Evolutionary conservation across 2,329 filamentous ascomycete species (phyloP).

Genomic region (Penicillium expansum): DNA sequence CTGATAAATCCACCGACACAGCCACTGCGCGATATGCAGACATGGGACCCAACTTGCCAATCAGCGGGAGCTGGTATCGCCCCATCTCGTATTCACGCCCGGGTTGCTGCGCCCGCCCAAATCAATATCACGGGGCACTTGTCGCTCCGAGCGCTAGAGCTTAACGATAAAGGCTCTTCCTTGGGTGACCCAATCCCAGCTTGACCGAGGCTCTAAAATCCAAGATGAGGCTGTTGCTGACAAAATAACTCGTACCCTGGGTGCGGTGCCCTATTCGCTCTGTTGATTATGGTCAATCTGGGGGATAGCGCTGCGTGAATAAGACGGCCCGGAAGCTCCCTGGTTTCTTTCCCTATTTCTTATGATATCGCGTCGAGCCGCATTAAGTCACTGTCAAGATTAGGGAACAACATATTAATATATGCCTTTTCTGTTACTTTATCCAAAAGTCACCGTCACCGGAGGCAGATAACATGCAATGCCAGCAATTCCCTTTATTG

Average conservation of each 20-base stretch:
- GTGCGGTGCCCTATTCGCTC: background rate
- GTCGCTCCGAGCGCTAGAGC: background rate
- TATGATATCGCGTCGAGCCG: background rate
- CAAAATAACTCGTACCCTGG: slow-evolving; percentile 3
- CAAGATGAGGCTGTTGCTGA: slow-evolving; percentile 23
- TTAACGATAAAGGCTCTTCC: background rate
- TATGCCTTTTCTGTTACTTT: slow-evolving; percentile 9
- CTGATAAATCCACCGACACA: background rate
- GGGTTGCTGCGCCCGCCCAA: slow-evolving; percentile 7
- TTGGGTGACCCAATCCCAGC: slow-evolving; percentile 2
- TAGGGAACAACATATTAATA: background rate
- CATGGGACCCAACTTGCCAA: slow-evolving; percentile 10
- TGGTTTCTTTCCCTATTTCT: background rate
- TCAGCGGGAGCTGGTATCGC: slow-evolving; percentile 2
- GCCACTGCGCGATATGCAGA: slow-evolving; percentile 11
- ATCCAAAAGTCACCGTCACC: background rate
- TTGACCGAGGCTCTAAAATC: background rate
- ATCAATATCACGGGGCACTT: slow-evolving; percentile 12
- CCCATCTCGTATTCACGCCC: slow-evolving; percentile 20
- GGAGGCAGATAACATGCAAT: slow-evolving; percentile 17
- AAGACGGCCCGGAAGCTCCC: background rate
- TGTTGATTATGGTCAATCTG: slow-evolving; percentile 2
- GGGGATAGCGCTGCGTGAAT: background rate
- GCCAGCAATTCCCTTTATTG: slow-evolving; percentile 19
- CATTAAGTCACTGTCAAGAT: background rate